phyloP scores from a whole-genome alignment of 2,329 filamentous ascomycete genomes.

The Neofusicoccum ribis region DNA sequence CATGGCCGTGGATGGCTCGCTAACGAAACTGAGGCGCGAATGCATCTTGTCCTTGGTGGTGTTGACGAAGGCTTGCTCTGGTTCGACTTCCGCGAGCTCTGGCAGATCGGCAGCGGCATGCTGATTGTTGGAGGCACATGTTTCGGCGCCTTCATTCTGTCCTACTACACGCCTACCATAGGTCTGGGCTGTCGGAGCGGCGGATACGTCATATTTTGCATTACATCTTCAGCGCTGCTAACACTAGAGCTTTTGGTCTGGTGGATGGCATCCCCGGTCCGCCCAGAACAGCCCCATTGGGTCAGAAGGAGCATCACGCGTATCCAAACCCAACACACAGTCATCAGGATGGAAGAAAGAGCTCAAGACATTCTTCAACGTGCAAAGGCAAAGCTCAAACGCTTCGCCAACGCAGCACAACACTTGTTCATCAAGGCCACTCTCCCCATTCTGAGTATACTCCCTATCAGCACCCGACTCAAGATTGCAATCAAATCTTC shows the following conservation, averaged over 20 bases:
- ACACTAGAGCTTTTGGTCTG: slow-evolving; percentile 41
- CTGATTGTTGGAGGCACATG: slow-evolving; percentile 39
- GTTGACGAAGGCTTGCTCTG: slow-evolving; percentile 39
- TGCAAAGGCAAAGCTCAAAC: slow-evolving; percentile 7
- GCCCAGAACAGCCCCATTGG: slow-evolving; percentile 14
- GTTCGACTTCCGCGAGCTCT: slow-evolving; percentile 47
- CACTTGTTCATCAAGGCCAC: slow-evolving; percentile 8
- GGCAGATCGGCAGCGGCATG: slow-evolving; percentile 42
- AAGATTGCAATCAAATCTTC: background rate
- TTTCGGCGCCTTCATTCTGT: slow-evolving; percentile 43
- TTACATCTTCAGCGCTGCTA: slow-evolving; percentile 35
- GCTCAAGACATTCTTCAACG: background rate
- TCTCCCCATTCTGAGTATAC: slow-evolving; percentile 15
- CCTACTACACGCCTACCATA: slow-evolving; percentile 48
- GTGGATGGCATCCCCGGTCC: slow-evolving; percentile 28
- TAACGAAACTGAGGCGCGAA: slow-evolving; percentile 32
- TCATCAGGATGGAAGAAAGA: slow-evolving; percentile 1
- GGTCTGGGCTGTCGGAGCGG: slow-evolving; percentile 45
- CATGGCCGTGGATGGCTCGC: slow-evolving; percentile 44
- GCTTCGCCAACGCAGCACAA: slow-evolving; percentile 12
- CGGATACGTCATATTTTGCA: slow-evolving; percentile 46
- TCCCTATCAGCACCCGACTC: slow-evolving; percentile 14
- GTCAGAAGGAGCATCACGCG: background rate
- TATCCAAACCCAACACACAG: background rate
- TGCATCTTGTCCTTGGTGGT: slow-evolving; percentile 37